A percentile compares a stretch with the other conserved stretches of the same genome.
Conservation (phyloP, 2,329 filamentous ascomycete species). For the Beauveria sp. region DNA sequence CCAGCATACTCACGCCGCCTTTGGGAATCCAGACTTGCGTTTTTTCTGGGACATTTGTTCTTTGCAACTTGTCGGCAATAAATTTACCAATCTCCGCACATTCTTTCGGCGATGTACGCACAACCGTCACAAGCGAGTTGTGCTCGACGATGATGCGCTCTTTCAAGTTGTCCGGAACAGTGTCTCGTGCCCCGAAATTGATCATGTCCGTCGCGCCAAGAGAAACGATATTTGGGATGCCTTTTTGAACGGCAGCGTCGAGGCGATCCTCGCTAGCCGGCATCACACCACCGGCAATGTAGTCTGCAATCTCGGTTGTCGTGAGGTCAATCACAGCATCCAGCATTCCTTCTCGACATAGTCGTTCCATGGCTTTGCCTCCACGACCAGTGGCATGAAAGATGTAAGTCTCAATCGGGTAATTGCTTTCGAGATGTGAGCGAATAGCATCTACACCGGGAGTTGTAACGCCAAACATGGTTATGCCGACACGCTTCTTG, state of each 20-base stretch:
- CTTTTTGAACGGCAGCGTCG: constrained; percentile 45
- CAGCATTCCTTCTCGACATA: constrained; percentile 48
- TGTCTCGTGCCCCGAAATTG: constrained; percentile 52
- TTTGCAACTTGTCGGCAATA: constrained; percentile 45
- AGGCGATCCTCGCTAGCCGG: constrained; percentile 50
- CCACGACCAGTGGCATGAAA: constrained; percentile 66
- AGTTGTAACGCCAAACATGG: constrained; percentile 71
- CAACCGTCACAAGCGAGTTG: constrained; percentile 58
- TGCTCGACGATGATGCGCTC: constrained; percentile 51
- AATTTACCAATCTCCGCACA: constrained; percentile 45
- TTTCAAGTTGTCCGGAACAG: constrained; percentile 47
- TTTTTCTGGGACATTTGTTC: constrained; percentile 29
- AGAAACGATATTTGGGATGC: constrained; percentile 46
- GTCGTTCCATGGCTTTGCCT: constrained; percentile 60
- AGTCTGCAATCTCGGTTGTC: constrained; percentile 60
- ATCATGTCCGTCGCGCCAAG: constrained; percentile 52
- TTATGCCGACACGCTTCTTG: constrained; percentile 52
- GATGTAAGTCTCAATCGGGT: constrained; percentile 50
- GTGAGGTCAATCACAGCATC: constrained; percentile 65
- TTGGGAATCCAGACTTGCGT: constrained; percentile 52
- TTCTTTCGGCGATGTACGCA: constrained; percentile 55
- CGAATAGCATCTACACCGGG: constrained; percentile 53
- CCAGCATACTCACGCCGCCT: constrained; percentile 55
- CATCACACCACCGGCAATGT: constrained; percentile 55
- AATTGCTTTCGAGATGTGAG: constrained; percentile 35